Conservation (phyloP, 495 filamentous ascomycete species). For the Parathielavia hyrcaniae region DNA sequence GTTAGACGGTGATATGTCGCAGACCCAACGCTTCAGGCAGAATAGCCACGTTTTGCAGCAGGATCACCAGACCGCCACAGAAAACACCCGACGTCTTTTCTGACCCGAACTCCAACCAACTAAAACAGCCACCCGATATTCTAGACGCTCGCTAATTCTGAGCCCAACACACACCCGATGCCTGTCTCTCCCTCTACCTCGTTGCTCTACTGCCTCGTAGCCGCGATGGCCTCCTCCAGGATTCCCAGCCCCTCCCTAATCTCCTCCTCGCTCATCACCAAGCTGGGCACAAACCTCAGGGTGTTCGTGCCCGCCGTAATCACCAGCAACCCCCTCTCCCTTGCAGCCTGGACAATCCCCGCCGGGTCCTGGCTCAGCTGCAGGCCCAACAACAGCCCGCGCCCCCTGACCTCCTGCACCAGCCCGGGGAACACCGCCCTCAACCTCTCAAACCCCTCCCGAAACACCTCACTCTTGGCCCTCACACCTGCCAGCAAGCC, state of each 20-base stretch:
- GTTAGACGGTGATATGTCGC: background rate
- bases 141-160: background rate
- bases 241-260: slow-evolving; percentile 69
- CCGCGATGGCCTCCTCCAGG: slow-evolving; percentile 65
- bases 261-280: slow-evolving; percentile 69
- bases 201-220: slow-evolving; percentile 20
- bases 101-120: background rate
- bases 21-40: no score
- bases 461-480: slow-evolving; percentile 59
- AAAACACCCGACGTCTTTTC: background rate
- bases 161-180: background rate
- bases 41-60: no score
- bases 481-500: slow-evolving; percentile 59
- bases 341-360: slow-evolving; percentile 69
- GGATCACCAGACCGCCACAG: background rate
- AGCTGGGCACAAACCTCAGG: slow-evolving; percentile 75
- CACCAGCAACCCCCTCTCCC: slow-evolving; percentile 81
- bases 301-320: slow-evolving; percentile 91
- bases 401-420: slow-evolving; percentile 72
- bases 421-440: slow-evolving; percentile 61
- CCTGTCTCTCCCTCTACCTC: background rate
- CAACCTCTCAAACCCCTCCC: slow-evolving; percentile 55
- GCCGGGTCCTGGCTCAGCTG: slow-evolving; percentile 68
- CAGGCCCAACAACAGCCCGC: slow-evolving; percentile 76
- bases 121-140: background rate